Evolutionary conservation across 345 rosid genomes (phyloP).

Genomic region (Passiflora organensis): DNA sequence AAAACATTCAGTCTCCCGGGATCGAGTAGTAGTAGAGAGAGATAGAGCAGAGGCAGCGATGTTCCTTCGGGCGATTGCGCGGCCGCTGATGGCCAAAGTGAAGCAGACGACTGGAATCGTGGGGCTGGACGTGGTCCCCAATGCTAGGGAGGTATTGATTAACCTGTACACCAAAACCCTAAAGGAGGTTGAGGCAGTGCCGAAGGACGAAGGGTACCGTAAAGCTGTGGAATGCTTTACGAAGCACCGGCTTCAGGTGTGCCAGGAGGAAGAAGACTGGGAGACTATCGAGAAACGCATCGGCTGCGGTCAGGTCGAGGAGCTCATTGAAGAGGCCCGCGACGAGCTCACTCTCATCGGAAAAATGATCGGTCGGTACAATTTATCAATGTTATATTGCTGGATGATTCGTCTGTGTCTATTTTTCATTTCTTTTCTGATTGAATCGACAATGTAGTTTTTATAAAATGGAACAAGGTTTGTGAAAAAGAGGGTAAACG

Average conservation of each 20-base stretch:
- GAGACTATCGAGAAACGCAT: conserved; percentile 78
- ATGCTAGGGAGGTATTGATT: conserved; percentile 78
- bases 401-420: too few relatives aligned
- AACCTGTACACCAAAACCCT: conserved; percentile 80
- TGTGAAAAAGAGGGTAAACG: too few relatives aligned
- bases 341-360: conserved; percentile 90
- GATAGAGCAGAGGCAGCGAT: conserved; percentile 17
- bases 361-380: conserved; percentile 81
- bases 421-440: neutral
- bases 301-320: conserved; percentile 97
- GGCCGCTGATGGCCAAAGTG: conserved; percentile 88
- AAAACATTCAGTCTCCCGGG: too few relatives aligned
- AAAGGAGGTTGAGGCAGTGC: conserved; percentile 89
- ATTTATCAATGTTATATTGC: too few relatives aligned
- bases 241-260: conserved; percentile 62
- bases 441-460: too few relatives aligned
- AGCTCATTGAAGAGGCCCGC: conserved; percentile 92
- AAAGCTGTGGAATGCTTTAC: conserved; percentile 94
- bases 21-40: too few relatives aligned
- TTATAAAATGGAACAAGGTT: too few relatives aligned
- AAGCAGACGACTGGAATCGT: conserved; percentile 95
- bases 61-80: conserved; percentile 71
- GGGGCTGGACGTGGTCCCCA: conserved; percentile 91
- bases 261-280: conserved; percentile 82
- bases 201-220: conserved; percentile 93